Conservation (phyloP, 495 filamentous ascomycete species). For the Filosporella fistucella region DNA sequence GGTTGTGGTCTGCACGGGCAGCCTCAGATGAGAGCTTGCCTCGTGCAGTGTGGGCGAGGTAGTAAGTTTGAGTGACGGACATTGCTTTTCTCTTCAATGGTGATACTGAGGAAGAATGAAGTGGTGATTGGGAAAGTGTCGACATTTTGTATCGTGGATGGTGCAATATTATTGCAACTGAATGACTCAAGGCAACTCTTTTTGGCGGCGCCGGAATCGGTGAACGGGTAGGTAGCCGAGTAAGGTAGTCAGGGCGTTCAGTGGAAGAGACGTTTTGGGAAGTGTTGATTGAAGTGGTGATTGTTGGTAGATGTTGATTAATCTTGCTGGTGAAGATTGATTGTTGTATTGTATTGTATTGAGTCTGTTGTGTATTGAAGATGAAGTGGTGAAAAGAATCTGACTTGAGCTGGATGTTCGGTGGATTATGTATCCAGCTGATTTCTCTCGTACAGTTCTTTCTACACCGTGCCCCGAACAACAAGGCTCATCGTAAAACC, state of each 20-base stretch:
- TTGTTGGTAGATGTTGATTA: not conserved
- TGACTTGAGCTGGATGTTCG: not conserved
- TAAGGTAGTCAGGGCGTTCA: not conserved
- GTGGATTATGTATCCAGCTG: conserved; percentile 7
- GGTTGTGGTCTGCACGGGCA: conserved; percentile 84
- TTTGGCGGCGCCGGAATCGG: conserved; percentile 17
- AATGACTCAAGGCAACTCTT: conserved; percentile 20
- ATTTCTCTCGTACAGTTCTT: not conserved
- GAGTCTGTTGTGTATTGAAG: conserved; percentile 1
- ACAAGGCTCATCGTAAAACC: not conserved
- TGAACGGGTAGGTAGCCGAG: conserved; percentile 2
- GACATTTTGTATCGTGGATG: conserved; percentile 23
- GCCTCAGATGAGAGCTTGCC: conserved; percentile 93
- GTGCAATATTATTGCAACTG: conserved; percentile 11
- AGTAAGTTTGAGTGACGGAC: conserved; percentile 97
- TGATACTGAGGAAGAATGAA: conserved; percentile 16
- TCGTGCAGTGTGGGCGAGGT: conserved; percentile 91
- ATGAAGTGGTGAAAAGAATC: not conserved
- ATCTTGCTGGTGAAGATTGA: not conserved
- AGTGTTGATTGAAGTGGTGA: not conserved
- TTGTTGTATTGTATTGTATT: not conserved
- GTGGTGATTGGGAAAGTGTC: conserved; percentile 27
- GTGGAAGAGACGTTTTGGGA: not conserved
- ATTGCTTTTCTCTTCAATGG: conserved; percentile 60
- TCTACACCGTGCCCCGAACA: not conserved